phyloP scores from a whole-genome alignment of 176 grass and related monocot species.

The Themeda triandra region DNA sequence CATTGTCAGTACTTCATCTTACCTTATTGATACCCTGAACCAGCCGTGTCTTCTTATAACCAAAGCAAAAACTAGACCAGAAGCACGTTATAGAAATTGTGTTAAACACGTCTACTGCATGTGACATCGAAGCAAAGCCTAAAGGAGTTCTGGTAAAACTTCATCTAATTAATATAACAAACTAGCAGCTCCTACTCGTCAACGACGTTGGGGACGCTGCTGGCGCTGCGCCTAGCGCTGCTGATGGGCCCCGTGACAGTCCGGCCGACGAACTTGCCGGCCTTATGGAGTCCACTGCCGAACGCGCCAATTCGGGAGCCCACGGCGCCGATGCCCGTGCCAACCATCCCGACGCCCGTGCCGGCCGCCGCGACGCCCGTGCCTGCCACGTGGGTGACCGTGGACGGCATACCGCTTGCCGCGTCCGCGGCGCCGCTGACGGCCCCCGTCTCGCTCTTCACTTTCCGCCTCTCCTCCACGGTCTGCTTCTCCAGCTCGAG shows the following conservation, averaged over 20 bases:
- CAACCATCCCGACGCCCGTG: constrained; percentile 53
- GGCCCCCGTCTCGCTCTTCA: constrained; percentile 57
- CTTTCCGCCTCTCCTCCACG: too few species aligned
- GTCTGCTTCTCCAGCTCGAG: constrained; percentile 76
- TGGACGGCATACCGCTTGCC: constrained; percentile 47
- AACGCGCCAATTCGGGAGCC: constrained; percentile 59
- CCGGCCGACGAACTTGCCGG: constrained; percentile 71
- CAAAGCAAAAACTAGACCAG: neutral
- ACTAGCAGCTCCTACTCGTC: constrained; percentile 7
- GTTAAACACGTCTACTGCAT: neutral
- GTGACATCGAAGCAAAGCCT: neutral
- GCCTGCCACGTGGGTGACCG: constrained; percentile 57
- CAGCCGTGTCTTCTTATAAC: neutral
- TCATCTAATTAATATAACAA: neutral
- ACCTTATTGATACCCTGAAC: neutral
- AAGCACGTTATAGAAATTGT: neutral
- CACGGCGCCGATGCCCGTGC: constrained; percentile 66
- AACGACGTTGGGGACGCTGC: constrained; percentile 26
- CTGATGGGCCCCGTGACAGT: constrained; percentile 70
- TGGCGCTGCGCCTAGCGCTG: constrained; percentile 63
- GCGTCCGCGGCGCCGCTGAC: constrained; percentile 65
- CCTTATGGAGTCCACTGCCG: constrained; percentile 64
- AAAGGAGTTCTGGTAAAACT: neutral
- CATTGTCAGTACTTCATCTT: neutral
- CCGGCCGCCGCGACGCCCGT: constrained; percentile 32